Base-by-base conservation (phyloP, 2,329 filamentous ascomycete genomes). In the Monosporascus ibericus region DNA sequence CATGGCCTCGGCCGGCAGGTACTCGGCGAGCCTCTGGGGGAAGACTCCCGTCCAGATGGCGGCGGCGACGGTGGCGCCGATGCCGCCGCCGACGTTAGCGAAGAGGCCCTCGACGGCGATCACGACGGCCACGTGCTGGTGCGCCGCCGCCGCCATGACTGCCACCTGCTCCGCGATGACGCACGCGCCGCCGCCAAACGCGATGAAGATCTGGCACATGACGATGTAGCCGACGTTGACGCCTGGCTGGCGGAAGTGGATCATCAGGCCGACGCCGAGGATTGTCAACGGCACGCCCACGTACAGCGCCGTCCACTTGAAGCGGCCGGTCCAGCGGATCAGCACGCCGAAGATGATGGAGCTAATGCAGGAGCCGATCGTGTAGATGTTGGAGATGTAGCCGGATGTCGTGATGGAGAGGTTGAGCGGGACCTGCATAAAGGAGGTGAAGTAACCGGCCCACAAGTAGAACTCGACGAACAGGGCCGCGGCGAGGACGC, bases 31-130 rank as follows among this genome's bases (percentile, higher is more conserved):
- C 36, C 75, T 77, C 20, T 64, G 63, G 7, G 78, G 77, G 58
- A 87, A 78, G 8, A 77, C 71, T 57, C 76, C 74, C 1, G 75
- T 79, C 81, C 82, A 87, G 59, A 87, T 79, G 11, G 81, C 80
- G 2, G 76, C 77, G 3, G 82, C 77, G 48, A 87, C 74, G 27
- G 82, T 77, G 2, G 71, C 70, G n/a, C 82, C 82, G 30, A 85
- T 76, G 3, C 79, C 79, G 44, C 79, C 80, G 49, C 82, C 84
- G 51, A 86, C 74, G 52, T 75, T 77, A 56, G 78, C 75, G 49
- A 80, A 79, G 20, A 85, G 76, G 22, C 78, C 72, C 57, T 82
- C 75, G 59, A 87, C 69, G 4, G 82, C 80, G 2, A 84, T 74
- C 27, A 80, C 75, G 6, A 78, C 74, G 30, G 82, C 79, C 5